These are phyloP conservation scores for Cinnamomum chago DNA, from an alignment of 164 flowering plant species.

Conservation along the genomic window DNA sequence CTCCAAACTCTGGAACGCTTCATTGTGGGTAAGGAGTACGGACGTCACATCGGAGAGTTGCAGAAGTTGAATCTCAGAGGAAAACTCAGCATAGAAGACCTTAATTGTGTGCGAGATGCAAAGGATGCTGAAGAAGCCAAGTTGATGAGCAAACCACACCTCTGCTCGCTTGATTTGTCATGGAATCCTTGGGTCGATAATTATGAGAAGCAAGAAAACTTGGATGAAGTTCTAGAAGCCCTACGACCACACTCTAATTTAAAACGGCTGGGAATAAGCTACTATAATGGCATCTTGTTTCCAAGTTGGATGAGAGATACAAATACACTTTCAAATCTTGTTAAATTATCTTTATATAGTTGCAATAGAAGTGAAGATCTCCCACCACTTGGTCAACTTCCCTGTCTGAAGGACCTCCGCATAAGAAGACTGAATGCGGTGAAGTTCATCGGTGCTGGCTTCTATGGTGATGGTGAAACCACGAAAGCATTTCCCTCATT, in stretches of 20 bases:
- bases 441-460: constrained; percentile 1
- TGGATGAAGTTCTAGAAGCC: background rate
- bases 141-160: background rate
- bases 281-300: background rate
- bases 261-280: background rate
- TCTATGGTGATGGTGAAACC: background rate
- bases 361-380: constrained; percentile 18
- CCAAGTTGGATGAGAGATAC: background rate
- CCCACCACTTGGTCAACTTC: constrained; percentile 17
- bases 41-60: background rate
- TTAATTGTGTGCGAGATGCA: background rate
- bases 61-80: constrained; percentile 2
- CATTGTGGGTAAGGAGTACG: background rate
- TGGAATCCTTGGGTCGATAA: background rate
- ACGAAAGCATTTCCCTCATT: constrained; percentile 7
- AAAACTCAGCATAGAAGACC: background rate
- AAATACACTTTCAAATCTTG: constrained; percentile 1
- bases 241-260: background rate
- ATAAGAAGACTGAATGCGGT: constrained; percentile 11
- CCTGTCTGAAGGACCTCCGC: constrained; percentile 3
- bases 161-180: background rate
- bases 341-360: constrained; percentile 2
- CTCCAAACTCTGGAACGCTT: background rate
- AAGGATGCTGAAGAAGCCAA: background rate
- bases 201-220: too few species aligned